Evolutionary conservation across 1,139 yeast species (phyloP), one percentile per base, ranked within the genome.

Genomic region (Casaregolazyma suthepensis): DNA sequence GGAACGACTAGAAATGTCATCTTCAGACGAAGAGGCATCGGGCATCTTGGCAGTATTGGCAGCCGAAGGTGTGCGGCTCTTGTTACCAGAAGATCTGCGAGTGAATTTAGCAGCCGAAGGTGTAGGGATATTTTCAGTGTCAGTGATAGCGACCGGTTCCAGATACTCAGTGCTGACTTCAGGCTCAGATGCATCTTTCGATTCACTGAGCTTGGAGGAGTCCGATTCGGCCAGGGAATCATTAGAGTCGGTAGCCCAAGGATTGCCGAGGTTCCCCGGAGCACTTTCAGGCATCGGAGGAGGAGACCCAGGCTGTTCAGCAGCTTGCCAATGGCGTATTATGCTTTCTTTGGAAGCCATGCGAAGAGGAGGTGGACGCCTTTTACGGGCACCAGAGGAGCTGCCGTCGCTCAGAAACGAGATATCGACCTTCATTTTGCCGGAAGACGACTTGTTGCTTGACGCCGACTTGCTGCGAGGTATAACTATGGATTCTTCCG

Each of bases 1-100:
- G 5, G 15, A 5, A 35, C 17, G 17, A 13, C 17, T 35, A 15
- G 52, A 56, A 9, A 55, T 58, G 17, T 50, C 54, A 6, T 43
- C 52, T 23, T 45, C 48, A 6, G 51, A 51, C 15, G n/a, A 26
- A 5, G 50, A 37, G 10, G 31, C 54, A 48, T 22, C 55, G 57
- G 18, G 52, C 46, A 20, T 55, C 59, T 45, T 61, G 63, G 9
- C 40, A 35, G 40, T 13, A 35, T 2, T 2, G 13, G 40, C 17
- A 65, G 65, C 40, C 3, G 40, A 15, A 2, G 40, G 40, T 13
- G 40, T 35, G 9, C 40, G 40, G 17, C 15, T 15, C 7, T 15
- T 3, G 15, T 13, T 17, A 7, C 31, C 31, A 26, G 31, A 26
- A 5, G 31, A 26, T 2, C 10, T 5, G 10, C 31, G 31, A 26